Conservation (phyloP, 2,329 filamentous ascomycete species). For the Penicillium rolfsii region DNA sequence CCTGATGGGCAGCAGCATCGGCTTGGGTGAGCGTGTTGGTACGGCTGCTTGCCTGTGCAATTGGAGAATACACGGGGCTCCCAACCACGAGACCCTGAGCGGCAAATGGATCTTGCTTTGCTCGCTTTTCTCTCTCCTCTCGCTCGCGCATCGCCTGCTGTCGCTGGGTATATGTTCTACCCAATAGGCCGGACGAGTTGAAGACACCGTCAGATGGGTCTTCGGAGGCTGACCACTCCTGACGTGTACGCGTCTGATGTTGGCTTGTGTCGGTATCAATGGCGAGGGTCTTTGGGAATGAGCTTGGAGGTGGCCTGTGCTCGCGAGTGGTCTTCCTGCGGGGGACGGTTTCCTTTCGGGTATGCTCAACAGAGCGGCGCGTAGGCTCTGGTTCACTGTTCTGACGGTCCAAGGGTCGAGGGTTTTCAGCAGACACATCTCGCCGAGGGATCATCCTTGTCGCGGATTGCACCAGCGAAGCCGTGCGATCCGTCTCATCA, state of each 20-base stretch:
- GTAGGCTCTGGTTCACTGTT: constrained; percentile 14
- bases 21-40: constrained; percentile 40
- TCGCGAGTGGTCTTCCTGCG: constrained; percentile 36
- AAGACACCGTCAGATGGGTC: constrained; percentile 29
- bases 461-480: constrained; percentile 46
- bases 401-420: constrained; percentile 28
- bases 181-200: constrained; percentile 42
- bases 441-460: background rate
- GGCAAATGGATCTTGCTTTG: constrained; percentile 53
- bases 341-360: constrained; percentile 18
- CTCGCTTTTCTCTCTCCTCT: constrained; percentile 42
- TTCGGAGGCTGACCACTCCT: background rate
- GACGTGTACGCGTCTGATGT: background rate
- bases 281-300: constrained; percentile 33
- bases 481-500: constrained; percentile 45
- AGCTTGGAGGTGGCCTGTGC: constrained; percentile 35
- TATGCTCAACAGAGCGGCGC: constrained; percentile 25
- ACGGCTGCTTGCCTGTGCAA: constrained; percentile 34
- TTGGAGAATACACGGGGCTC: constrained; percentile 46
- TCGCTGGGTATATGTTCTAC: constrained; percentile 45
- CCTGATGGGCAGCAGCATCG: constrained; percentile 37
- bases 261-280: constrained; percentile 27
- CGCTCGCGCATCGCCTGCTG: constrained; percentile 46
- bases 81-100: constrained; percentile 57
- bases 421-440: constrained; percentile 26